Conservation (phyloP, 2,329 filamentous ascomycete species). For the Westerdykella ornata region DNA sequence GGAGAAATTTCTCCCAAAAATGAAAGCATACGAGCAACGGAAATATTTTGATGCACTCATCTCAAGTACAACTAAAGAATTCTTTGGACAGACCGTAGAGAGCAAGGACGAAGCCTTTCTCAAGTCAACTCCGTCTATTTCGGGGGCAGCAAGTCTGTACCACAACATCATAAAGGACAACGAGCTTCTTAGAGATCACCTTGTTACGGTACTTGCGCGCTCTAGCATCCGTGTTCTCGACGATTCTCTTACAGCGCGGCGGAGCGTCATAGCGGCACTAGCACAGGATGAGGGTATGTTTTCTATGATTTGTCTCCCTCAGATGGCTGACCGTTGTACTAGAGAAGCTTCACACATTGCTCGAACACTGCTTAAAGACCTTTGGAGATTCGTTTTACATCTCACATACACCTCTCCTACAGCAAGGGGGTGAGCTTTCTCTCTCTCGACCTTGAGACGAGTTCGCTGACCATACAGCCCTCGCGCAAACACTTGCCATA, state of each 20-base stretch:
- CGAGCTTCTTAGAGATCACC: slow-evolving; percentile 26
- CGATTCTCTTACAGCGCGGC: slow-evolving; percentile 22
- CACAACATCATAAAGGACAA: slow-evolving; percentile 19
- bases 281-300: slow-evolving; percentile 37
- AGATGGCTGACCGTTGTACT: slow-evolving; percentile 3
- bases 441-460: not conserved
- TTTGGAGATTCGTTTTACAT: slow-evolving; percentile 88
- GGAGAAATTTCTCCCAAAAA: slow-evolving; percentile 34
- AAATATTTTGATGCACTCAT: slow-evolving; percentile 36
- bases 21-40: slow-evolving; percentile 47
- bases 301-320: not conserved
- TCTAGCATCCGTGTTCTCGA: slow-evolving; percentile 30
- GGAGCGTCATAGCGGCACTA: slow-evolving; percentile 40
- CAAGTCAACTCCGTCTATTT: slow-evolving; percentile 15
- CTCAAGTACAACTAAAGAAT: slow-evolving; percentile 18
- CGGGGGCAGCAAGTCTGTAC: slow-evolving; percentile 21
- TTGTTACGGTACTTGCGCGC: slow-evolving; percentile 34
- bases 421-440: slow-evolving; percentile 73
- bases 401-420: slow-evolving; percentile 71
- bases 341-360: slow-evolving; percentile 48
- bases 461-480: slow-evolving; percentile 50
- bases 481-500: slow-evolving; percentile 72
- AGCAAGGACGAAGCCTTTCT: slow-evolving; percentile 11
- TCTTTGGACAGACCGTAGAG: slow-evolving; percentile 8
- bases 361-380: slow-evolving; percentile 63